Conservation (phyloP, 495 filamentous ascomycete species). For the Neurospora hispaniola region DNA sequence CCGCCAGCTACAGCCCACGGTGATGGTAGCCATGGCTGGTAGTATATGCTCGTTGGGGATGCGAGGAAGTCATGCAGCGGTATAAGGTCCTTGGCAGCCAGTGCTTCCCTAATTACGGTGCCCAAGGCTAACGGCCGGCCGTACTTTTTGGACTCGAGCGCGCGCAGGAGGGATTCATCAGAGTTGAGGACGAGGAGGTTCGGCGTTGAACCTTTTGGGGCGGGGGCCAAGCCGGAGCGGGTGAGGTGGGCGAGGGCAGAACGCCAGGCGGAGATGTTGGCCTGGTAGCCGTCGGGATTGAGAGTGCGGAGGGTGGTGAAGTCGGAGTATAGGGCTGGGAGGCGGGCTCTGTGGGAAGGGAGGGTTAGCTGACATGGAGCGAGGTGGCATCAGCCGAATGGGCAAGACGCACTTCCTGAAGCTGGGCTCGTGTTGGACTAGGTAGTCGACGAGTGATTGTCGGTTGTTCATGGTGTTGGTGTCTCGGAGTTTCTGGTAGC, state of each 20-base stretch:
- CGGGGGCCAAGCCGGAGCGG: slow-evolving; percentile 43
- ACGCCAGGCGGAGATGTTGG: slow-evolving; percentile 80
- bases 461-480: slow-evolving; percentile 20
- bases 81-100: slow-evolving; percentile 56
- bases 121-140: slow-evolving; percentile 77
- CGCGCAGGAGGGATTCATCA: slow-evolving; percentile 57
- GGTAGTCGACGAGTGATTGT: slow-evolving; percentile 31
- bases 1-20: slow-evolving; percentile 26
- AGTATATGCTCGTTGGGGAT: slow-evolving; percentile 52
- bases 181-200: slow-evolving; percentile 54
- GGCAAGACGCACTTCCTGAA: slow-evolving; percentile 30
- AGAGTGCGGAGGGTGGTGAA: slow-evolving; percentile 66
- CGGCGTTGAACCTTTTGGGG: slow-evolving; percentile 37
- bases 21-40: slow-evolving; percentile 29
- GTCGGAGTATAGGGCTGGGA: slow-evolving; percentile 90
- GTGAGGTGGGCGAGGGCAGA: slow-evolving; percentile 58
- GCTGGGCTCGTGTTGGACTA: slow-evolving; percentile 33
- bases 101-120: slow-evolving; percentile 67
- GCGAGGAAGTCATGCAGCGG: slow-evolving; percentile 52
- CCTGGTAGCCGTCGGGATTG: slow-evolving; percentile 83
- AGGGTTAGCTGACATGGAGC: background rate
- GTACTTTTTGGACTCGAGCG: slow-evolving; percentile 66
- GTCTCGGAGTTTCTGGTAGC: background rate
- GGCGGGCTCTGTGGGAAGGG: slow-evolving; percentile 52
- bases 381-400: no score